Percentiles rank a stretch among this genome's conserved stretches.
These are phyloP conservation scores for Halophytophthora batemanensis DNA, from an alignment of 352 stramenopile species.

Conservation along the genomic window DNA sequence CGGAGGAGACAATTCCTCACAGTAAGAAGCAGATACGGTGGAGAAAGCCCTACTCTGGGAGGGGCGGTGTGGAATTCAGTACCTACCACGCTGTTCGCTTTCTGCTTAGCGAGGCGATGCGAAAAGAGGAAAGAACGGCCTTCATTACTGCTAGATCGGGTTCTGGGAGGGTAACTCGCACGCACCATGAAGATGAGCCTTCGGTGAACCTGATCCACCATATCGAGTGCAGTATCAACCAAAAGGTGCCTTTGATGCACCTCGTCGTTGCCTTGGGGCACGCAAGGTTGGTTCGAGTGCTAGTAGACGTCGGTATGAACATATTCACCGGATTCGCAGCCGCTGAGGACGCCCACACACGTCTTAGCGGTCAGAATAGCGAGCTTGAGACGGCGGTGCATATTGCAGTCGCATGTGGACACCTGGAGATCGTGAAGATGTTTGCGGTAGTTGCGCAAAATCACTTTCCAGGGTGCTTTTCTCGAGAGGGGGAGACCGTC, in stretches of 20 bases:
- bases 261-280: slow-evolving; percentile 36
- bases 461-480: slow-evolving; percentile 44
- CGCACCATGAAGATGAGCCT: slow-evolving; percentile 2
- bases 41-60: neutral
- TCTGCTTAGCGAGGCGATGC: slow-evolving; percentile 24
- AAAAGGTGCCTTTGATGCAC: slow-evolving; percentile 35
- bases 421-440: slow-evolving; percentile 36
- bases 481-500: slow-evolving; percentile 29
- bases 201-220: slow-evolving; percentile 28
- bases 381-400: slow-evolving; percentile 44
- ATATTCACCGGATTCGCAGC: slow-evolving; percentile 21
- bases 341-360: neutral
- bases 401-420: slow-evolving; percentile 42
- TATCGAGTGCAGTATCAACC: slow-evolving; percentile 47
- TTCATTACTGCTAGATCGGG: neutral
- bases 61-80: neutral
- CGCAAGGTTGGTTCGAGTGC: slow-evolving; percentile 24
- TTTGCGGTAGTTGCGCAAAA: slow-evolving; percentile 43
- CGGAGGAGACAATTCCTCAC: slow-evolving; percentile 42
- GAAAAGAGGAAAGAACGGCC: slow-evolving; percentile 16
- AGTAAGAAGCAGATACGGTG: slow-evolving; percentile 13
- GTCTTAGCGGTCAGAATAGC: slow-evolving; percentile 4
- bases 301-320: slow-evolving; percentile 46
- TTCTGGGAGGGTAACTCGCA: neutral
- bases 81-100: slow-evolving; percentile 20